These are phyloP conservation scores for Ramaria sp. DNA, from an alignment of 768 basidiomycete genomes.

Conservation along the genomic window DNA sequence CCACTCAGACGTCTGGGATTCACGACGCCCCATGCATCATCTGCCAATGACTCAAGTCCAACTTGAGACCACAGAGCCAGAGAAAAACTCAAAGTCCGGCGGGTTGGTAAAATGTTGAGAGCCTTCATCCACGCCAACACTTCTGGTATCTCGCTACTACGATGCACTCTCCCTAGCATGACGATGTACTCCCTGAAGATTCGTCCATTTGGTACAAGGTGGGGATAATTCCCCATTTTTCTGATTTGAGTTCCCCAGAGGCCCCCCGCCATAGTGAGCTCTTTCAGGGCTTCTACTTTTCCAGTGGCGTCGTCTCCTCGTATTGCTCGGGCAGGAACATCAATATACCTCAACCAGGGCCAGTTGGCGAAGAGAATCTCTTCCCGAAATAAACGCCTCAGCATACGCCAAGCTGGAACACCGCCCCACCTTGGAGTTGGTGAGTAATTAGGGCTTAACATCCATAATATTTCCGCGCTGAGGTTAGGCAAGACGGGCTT, in stretches of 20 bases:
- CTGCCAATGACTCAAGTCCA: slow-evolving; percentile 45
- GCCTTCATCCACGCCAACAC: slow-evolving; percentile 66
- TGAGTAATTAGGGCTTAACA: slow-evolving; percentile 19
- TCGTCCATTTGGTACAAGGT: slow-evolving; percentile 38
- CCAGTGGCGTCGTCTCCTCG: slow-evolving; percentile 15
- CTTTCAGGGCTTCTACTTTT: not conserved
- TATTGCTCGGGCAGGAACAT: slow-evolving; percentile 28
- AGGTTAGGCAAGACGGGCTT: slow-evolving; percentile 18
- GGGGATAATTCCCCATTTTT: slow-evolving; percentile 18
- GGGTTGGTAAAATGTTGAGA: slow-evolving; percentile 41
- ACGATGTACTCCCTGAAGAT: slow-evolving; percentile 51
- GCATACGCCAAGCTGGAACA: slow-evolving; percentile 35
- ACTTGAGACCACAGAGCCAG: slow-evolving; percentile 68
- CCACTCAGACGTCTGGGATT: not conserved
- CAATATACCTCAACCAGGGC: slow-evolving; percentile 27
- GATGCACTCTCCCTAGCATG: slow-evolving; percentile 42
- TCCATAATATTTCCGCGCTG: slow-evolving; percentile 17
- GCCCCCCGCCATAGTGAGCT: not conserved
- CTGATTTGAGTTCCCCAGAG: slow-evolving; percentile 7
- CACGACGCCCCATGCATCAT: slow-evolving; percentile 33
- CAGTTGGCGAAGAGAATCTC: slow-evolving; percentile 46
- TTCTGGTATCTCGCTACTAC: slow-evolving; percentile 51
- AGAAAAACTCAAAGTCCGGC: slow-evolving; percentile 45
- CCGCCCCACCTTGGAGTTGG: slow-evolving; percentile 28
- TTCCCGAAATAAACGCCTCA: slow-evolving; percentile 41